Evolutionary conservation across 257 asterid genomes (phyloP).

Genomic region (Coffea canephora): DNA sequence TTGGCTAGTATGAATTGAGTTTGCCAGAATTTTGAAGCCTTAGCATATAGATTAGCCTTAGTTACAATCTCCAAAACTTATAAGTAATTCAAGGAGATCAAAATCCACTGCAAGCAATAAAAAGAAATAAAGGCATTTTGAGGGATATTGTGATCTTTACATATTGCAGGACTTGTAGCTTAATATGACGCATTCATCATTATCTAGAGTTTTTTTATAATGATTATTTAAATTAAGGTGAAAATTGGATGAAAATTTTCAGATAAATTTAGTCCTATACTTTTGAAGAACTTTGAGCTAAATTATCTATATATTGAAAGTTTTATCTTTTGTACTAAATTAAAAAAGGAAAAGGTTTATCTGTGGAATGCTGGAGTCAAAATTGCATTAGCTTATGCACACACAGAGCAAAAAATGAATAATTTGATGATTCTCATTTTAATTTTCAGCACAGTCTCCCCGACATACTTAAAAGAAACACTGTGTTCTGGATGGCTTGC

Average conservation of each 20-base stretch:
- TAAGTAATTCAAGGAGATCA: neutral
- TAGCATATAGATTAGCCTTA: neutral
- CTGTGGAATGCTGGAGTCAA: neutral
- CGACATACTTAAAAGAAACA: constrained; percentile 85
- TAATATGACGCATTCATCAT: neutral
- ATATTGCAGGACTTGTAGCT: neutral
- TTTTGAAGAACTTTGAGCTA: neutral
- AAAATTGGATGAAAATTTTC: neutral
- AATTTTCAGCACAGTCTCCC: constrained; percentile 81
- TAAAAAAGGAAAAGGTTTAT: too few species aligned
- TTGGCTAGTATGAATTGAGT: neutral
- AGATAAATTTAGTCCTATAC: neutral
- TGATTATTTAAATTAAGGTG: neutral
- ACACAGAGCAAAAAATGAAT: neutral
- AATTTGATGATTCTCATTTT: constrained; percentile 22
- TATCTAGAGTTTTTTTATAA: neutral
- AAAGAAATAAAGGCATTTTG: neutral
- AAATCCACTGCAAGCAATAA: neutral
- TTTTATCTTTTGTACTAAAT: neutral
- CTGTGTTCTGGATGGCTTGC: constrained; percentile 95
- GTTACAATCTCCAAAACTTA: neutral
- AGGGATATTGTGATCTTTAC: neutral
- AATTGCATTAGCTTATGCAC: neutral
- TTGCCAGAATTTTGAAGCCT: neutral
- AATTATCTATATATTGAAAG: neutral